Evolutionary conservation across 345 rosid species (phyloP).

Genomic region (Camelina laxa): DNA sequence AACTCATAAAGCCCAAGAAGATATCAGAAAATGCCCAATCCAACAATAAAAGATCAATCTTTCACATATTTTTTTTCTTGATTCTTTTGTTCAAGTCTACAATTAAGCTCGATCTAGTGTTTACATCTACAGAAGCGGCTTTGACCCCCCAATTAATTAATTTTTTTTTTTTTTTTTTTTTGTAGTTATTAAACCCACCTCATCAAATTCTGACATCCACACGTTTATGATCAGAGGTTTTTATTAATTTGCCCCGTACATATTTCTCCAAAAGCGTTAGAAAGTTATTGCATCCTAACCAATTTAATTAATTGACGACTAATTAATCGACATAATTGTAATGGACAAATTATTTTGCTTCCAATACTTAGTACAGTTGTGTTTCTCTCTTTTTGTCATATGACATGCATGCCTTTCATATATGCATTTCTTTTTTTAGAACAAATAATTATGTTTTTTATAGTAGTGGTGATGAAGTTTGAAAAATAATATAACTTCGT

Average conservation of each 20-base stretch:
- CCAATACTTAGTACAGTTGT: background rate
- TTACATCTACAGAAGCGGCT: no score
- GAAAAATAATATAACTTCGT: background rate
- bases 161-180: no score
- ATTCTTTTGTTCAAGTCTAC: no score
- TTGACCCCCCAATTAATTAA: no score
- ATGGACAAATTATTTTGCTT: background rate
- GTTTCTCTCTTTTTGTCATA: background rate
- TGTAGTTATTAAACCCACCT: no score
- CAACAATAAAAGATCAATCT: no score
- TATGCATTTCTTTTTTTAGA: background rate
- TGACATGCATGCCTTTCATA: background rate
- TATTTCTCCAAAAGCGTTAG: background rate
- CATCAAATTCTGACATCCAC: no score
- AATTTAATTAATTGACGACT: background rate
- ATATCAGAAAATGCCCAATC: no score
- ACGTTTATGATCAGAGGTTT: background rate
- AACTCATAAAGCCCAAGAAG: no score
- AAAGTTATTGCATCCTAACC: background rate
- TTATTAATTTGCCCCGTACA: background rate
- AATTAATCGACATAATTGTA: background rate
- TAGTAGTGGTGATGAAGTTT: background rate
- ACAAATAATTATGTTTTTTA: background rate
- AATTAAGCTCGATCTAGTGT: no score
- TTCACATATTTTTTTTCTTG: no score